Evolutionary conservation across 257 asterid genomes (phyloP).

Genomic region (Phtheirospermum japonicum): DNA sequence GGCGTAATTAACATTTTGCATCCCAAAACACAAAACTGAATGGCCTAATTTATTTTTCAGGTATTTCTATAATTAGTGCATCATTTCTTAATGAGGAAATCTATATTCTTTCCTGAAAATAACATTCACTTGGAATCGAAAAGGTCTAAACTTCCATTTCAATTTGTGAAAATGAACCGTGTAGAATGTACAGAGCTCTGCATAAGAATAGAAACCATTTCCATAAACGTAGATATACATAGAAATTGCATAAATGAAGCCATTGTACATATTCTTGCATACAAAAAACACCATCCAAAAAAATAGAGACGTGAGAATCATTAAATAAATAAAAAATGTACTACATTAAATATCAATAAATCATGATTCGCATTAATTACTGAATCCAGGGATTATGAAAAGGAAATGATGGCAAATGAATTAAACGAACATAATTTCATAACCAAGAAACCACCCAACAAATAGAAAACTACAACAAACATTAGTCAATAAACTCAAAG

Average conservation of each 20-base stretch:
- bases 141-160: no score
- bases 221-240: background rate
- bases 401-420: background rate
- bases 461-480: constrained; percentile 1
- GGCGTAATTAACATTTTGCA: no score
- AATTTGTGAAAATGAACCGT: no score
- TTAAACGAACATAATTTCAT: constrained; percentile 12
- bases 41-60: no score
- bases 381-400: background rate
- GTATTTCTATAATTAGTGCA: no score
- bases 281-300: background rate
- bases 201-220: background rate
- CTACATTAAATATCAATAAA: background rate
- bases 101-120: no score
- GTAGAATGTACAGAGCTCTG: no score
- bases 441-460: constrained; percentile 8
- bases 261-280: constrained; percentile 4
- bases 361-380: constrained; percentile 1
- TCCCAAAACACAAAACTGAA: no score
- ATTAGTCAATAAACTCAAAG: background rate
- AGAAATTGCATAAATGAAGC: constrained; percentile 15
- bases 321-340: background rate
- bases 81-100: no score
- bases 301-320: background rate
- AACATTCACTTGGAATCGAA: no score